A percentile compares a stretch with the other conserved stretches of the same genome.
Conservation (phyloP, 257 asterid species). For the Capsicum baccatum region DNA sequence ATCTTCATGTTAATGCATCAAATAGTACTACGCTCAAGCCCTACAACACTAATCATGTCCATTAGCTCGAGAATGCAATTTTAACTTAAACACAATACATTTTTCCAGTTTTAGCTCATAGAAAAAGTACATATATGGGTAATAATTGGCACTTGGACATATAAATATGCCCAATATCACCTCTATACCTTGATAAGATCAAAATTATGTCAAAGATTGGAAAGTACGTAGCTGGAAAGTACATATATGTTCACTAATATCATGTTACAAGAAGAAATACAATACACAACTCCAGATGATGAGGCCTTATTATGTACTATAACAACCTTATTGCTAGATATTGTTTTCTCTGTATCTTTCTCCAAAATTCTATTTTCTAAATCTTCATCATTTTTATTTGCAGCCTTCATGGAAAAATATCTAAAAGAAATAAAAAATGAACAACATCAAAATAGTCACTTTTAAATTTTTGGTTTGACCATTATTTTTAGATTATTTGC, state of each 20-base stretch:
- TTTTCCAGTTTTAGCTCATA: too few species aligned
- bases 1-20: too few species aligned
- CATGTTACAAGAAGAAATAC: slow-evolving; percentile 90
- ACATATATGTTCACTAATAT: slow-evolving; percentile 89
- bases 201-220: too few species aligned
- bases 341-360: slow-evolving; percentile 54
- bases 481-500: slow-evolving; percentile 18
- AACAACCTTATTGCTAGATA: slow-evolving; percentile 48
- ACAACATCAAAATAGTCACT: not conserved
- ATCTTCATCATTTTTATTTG: slow-evolving; percentile 55
- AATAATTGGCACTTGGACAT: too few species aligned
- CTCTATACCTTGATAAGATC: too few species aligned
- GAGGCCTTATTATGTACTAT: slow-evolving; percentile 65
- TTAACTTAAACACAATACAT: too few species aligned
- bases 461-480: not conserved
- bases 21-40: too few species aligned
- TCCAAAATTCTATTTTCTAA: slow-evolving; percentile 64
- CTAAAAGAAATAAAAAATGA: slow-evolving; percentile 23
- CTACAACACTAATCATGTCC: too few species aligned
- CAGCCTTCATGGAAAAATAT: slow-evolving; percentile 55
- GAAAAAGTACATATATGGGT: too few species aligned
- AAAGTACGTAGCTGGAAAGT: slow-evolving; percentile 68
- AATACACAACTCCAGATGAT: slow-evolving; percentile 79
- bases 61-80: too few species aligned
- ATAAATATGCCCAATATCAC: too few species aligned